phyloP scores from a whole-genome alignment of 106 monocot species.

The Narthecium ossifragum region DNA sequence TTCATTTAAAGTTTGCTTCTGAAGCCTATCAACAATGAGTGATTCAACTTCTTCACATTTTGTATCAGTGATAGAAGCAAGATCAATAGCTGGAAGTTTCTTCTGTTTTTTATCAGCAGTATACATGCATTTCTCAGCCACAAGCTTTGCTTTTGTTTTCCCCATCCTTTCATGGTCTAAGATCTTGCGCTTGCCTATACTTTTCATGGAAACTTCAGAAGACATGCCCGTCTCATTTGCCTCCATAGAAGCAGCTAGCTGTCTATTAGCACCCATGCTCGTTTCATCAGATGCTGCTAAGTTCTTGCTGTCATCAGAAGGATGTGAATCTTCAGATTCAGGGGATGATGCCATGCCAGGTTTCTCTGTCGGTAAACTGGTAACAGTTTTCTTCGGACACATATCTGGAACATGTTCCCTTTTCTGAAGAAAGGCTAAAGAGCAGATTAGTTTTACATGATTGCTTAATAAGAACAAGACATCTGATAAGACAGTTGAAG shows the following conservation, averaged over 20 bases:
- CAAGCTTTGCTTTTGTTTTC: conserved; percentile 4
- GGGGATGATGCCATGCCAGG: conserved; percentile 8
- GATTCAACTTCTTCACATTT: conserved; percentile 12
- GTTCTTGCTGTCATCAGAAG: conserved; percentile 17
- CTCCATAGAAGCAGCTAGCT: conserved; percentile 20
- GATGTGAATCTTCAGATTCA: conserved; percentile 51
- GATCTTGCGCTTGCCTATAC: conserved; percentile 46
- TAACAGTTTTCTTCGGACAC: conserved; percentile 2
- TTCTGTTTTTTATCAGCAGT: conserved; percentile 50
- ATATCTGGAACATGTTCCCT: conserved; percentile 17
- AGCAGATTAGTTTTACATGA: conserved; percentile 2
- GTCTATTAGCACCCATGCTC: conserved; percentile 13
- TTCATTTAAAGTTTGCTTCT: conserved; percentile 18
- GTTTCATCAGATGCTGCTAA: conserved; percentile 10
- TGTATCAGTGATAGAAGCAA: not conserved
- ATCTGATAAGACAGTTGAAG: too few species aligned
- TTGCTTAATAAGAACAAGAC: too few species aligned
- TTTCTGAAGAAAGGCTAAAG: conserved; percentile 22
- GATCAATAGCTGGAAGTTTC: conserved; percentile 11
- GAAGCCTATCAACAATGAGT: conserved; percentile 11
- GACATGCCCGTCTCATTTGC: conserved; percentile 8
- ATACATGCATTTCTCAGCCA: conserved; percentile 7
- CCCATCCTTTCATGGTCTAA: conserved; percentile 24
- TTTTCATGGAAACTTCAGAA: conserved; percentile 21
- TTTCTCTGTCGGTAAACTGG: conserved; percentile 13